Base-by-base conservation (phyloP, 768 basidiomycete species). In the Kwoniella sp. region DNA sequence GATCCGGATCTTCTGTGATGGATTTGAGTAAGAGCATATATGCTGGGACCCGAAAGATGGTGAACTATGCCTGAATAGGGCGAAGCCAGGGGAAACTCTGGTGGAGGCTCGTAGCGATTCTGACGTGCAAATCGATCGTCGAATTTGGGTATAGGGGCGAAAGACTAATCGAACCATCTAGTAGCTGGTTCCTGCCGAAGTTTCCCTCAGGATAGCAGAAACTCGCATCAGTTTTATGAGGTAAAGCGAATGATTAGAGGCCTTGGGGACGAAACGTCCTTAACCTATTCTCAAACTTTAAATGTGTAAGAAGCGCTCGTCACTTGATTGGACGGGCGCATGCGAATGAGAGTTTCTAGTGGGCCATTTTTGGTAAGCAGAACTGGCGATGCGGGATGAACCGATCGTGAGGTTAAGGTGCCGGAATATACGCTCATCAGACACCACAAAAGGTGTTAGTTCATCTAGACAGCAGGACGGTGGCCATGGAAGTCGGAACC, bases 111-210 rank as follows among this genome's bases (percentile, higher is more conserved):
- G 83, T 85, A 88, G 86, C 85, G 83, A 84, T 88, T 87, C 86
- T 88, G 86, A 87, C 84, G 84, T 87, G 86, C 86, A 88, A 87
- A 87, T 87, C 85, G 83, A 86, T 87, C 83, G 85, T 87, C 84
- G 79, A 85, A 87, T 84, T 85, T 86, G 86, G 84, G 85, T 86
- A 87, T 87, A 87, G 86, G 86, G 86, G 86, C 83, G 84, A 87
- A 88, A 87, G 86, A 87, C 86, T 85, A 86, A 87, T 88, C 84
- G 84, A 65, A 87, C 85, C 85, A 85, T 86, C 80, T 85, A 86
- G 84, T 86, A 85, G 84, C 85, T 87, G 84, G 84, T 86, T 87
- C 84, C 85, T 83, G 82, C 83, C 83, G 83, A 85, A 86, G 84
- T 85, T 86, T 86, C 84, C 83, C 83, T 81, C 79, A 81, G 80